Percentiles rank a stretch among this genome's conserved stretches.
Evolutionary conservation across 176 grass and related monocot species (phyloP).

Genomic region (Cocos nucifera): DNA sequence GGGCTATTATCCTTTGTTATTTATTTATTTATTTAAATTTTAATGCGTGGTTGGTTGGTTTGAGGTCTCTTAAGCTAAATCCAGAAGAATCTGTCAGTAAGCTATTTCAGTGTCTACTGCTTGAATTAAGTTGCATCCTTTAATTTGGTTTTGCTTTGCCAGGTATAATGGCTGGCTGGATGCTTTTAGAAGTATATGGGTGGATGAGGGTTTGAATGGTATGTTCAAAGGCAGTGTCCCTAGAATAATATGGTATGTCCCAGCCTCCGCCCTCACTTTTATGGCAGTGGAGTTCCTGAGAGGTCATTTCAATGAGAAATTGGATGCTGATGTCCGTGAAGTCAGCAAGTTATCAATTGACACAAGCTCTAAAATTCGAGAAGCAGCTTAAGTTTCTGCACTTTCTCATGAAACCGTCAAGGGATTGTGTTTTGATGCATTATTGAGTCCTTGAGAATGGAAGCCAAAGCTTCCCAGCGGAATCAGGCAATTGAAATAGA

Average conservation of each 20-base stretch:
- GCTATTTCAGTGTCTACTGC: too few species aligned
- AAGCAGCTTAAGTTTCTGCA: constrained; percentile 19
- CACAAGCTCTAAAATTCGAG: constrained; percentile 37
- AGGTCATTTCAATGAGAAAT: constrained; percentile 64
- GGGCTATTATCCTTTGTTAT: too few species aligned
- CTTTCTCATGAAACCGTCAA: too few species aligned
- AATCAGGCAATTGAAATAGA: too few species aligned
- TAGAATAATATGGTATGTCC: constrained; percentile 85
- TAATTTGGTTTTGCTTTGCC: constrained; percentile 11
- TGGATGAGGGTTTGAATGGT: constrained; percentile 55
- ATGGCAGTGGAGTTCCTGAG: constrained; percentile 97
- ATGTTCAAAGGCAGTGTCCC: constrained; percentile 83
- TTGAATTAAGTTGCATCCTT: background rate
- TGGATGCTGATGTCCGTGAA: constrained; percentile 23
- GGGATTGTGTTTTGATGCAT: too few species aligned
- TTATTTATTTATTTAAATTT: too few species aligned
- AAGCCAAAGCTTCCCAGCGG: too few species aligned
- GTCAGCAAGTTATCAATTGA: constrained; percentile 31
- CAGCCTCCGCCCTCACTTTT: constrained; percentile 87
- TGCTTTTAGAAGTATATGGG: constrained; percentile 76
- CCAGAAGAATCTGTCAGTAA: too few species aligned
- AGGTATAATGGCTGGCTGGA: constrained; percentile 83
- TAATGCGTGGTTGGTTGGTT: too few species aligned
- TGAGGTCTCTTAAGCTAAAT: too few species aligned
- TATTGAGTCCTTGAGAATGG: too few species aligned